Evolutionary conservation across 805 yeast species (phyloP), one percentile per base, ranked within the genome.

Genomic region (Lipomyces starkeyi): DNA sequence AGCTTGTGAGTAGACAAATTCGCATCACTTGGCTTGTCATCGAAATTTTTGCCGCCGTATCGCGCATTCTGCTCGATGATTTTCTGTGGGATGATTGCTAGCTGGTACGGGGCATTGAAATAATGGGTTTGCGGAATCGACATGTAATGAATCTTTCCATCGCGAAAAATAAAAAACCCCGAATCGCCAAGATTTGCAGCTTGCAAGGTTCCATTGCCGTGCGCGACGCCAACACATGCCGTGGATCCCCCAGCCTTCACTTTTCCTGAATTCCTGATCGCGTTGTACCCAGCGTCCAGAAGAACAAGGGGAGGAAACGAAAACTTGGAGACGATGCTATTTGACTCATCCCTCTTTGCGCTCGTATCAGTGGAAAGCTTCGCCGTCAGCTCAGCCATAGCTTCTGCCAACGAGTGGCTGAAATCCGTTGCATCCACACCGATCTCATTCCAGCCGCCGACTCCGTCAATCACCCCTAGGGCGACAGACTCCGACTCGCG

Each of bases 361-460:
- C 49, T 61, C 9, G 62, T 53, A 8, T 65, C 58, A 27, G 34
- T 59, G 11, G 55, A 56, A 13, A 70, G 61, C 56, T 20, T 56
- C 60, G 52, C 67, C 11, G 75, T 73, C n/a, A 68, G 58, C 1
- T 78, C 75, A 22, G 83, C 82, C 75, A 91, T 82, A 2, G 86
- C 81, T 5, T 79, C 79, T 71, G 97, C 89, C 53, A 94, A 80
- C 73, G 91, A 95, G 73, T 96, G 83, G 54, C 95, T 88, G 68
- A 94, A 91, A 7, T 94, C 94, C 66, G 92, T 85, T 1, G 97
- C 91, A 77, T 94, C 97, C 74, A 87, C 90, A 0, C 98, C 98
- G 59, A 91, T 88, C 69, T 91, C 95, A 1, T 91, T 86, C 98
- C 98, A 94, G 2, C 98, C 98, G 17, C 98, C 98, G 3, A 95